Percentiles rank a stretch among this genome's conserved stretches.
phyloP scores from a whole-genome alignment of 2,329 filamentous ascomycete genomes.

The Phaeoacremonium minimum region DNA sequence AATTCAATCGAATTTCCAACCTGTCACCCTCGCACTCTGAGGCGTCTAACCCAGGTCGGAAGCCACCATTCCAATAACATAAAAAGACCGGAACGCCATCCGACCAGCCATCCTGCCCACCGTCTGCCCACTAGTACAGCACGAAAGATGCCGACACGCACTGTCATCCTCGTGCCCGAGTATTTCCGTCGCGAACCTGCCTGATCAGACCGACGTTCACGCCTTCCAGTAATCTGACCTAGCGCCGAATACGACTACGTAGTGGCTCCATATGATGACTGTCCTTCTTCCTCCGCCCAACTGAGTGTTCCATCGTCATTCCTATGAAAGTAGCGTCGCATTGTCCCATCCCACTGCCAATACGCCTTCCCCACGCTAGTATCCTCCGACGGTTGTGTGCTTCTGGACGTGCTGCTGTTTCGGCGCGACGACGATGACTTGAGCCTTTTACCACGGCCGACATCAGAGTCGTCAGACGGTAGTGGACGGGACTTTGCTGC shows the following conservation, averaged over 20 bases:
- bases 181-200: background rate
- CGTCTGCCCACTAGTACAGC: background rate
- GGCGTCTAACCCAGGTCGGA: no score
- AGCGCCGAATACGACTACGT: background rate
- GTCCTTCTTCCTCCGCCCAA: background rate
- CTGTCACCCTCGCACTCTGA: background rate
- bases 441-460: background rate
- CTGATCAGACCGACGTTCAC: background rate
- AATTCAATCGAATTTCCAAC: background rate
- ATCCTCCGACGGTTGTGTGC: background rate
- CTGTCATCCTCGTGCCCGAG: background rate
- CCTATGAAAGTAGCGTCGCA: background rate
- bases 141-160: background rate
- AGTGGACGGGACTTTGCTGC: slow-evolving; percentile 9
- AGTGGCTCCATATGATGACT: background rate
- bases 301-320: background rate
- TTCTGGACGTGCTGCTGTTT: background rate
- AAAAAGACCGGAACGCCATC: background rate
- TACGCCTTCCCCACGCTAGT: background rate
- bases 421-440: slow-evolving; percentile 1
- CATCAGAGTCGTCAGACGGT: slow-evolving; percentile 1
- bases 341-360: background rate
- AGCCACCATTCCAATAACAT: no score
- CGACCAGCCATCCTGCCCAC: background rate
- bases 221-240: background rate